These are phyloP conservation scores for Dendrobium chrysotoxum DNA, from an alignment of 106 monocot species.

Conservation along the genomic window DNA sequence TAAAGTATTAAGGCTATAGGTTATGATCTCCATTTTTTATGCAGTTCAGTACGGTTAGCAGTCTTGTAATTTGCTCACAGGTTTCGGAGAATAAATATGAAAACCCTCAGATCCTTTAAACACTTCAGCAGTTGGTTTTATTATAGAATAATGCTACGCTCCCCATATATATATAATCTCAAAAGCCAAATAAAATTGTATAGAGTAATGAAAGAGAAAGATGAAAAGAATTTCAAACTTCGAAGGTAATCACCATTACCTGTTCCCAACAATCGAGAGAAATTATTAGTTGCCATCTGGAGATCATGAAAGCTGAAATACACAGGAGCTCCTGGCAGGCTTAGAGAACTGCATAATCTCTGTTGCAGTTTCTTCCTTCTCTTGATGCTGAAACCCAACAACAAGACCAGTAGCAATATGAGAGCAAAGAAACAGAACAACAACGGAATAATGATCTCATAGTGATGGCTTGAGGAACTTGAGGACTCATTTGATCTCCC, in stretches of 20 bases:
- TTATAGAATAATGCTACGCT: no score
- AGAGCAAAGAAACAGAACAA: slow-evolving; percentile 24
- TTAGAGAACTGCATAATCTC: slow-evolving; percentile 8
- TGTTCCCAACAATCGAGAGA: slow-evolving; percentile 31
- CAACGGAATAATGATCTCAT: slow-evolving; percentile 22
- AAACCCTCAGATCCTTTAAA: no score
- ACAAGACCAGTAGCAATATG: slow-evolving; percentile 15
- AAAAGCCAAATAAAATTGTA: no score
- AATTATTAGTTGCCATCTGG: slow-evolving; percentile 30
- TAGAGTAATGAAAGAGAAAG: neutral
- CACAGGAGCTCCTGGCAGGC: slow-evolving; percentile 23
- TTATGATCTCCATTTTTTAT: no score
- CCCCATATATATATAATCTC: no score
- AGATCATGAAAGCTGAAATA: slow-evolving; percentile 31
- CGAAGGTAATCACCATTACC: slow-evolving; percentile 9
- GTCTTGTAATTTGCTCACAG: no score
- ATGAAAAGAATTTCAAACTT: neutral
- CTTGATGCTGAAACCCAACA: slow-evolving; percentile 12
- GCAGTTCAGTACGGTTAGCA: no score
- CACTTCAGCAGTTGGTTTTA: no score
- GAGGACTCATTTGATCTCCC: neutral
- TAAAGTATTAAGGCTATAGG: no score
- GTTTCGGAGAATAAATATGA: no score
- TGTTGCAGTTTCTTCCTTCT: slow-evolving; percentile 10
- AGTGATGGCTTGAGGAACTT: neutral